phyloP scores from a whole-genome alignment of 2,329 filamentous ascomycete genomes.

The Aspergillus sojae region DNA sequence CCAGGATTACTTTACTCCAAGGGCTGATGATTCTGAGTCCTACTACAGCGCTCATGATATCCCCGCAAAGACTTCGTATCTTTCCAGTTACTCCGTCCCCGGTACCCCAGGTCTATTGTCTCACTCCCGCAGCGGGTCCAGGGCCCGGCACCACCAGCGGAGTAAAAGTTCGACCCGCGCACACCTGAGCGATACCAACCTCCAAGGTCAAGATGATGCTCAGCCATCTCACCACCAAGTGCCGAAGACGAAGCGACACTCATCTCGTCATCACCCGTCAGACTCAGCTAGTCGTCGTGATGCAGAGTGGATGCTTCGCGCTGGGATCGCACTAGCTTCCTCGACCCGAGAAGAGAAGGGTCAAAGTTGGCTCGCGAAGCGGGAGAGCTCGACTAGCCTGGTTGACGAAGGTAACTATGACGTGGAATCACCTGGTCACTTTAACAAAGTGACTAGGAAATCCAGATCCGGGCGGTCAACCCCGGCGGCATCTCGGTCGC shows the following conservation, averaged over 20 bases:
- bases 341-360: conserved; percentile 63
- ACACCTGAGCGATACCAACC: conserved; percentile 40
- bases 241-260: conserved; percentile 4
- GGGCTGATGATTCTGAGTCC: conserved; percentile 12
- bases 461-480: conserved; percentile 42
- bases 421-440: conserved; percentile 23
- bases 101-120: conserved; percentile 47
- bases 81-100: conserved; percentile 46
- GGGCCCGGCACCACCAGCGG: conserved; percentile 34
- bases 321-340: conserved; percentile 59
- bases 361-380: conserved; percentile 62
- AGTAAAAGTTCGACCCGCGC: conserved; percentile 39
- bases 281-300: conserved; percentile 29
- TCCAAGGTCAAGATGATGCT: conserved; percentile 29
- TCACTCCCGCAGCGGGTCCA: conserved; percentile 44
- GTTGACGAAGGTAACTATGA: conserved; percentile 43
- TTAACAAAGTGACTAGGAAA: conserved; percentile 30
- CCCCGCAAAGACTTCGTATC: conserved; percentile 40
- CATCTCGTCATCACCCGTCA: conserved; percentile 9
- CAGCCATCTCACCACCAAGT: conserved; percentile 29
- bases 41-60: conserved; percentile 24
- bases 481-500: conserved; percentile 35
- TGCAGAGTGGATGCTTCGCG: conserved; percentile 63
- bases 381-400: conserved; percentile 59
- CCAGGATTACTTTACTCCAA: conserved; percentile 35